phyloP scores from a whole-genome alignment of 2,329 filamentous ascomycete genomes.

The Peltaster fructicola region DNA sequence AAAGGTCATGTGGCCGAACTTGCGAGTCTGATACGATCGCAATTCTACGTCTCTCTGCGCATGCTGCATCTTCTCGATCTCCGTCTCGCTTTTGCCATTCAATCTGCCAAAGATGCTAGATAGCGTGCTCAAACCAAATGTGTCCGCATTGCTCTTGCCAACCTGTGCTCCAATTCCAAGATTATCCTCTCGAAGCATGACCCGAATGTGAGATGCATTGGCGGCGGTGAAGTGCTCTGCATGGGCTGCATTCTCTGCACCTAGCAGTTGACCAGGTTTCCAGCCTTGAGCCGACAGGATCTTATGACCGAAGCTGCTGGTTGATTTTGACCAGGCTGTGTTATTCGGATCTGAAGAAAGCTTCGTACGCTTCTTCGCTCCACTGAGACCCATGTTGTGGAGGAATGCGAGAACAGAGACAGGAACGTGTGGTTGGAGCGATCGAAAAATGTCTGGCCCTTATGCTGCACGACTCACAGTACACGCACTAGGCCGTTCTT shows the following conservation, averaged over 20 bases:
- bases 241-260: slow-evolving; percentile 58
- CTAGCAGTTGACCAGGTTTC: slow-evolving; percentile 69
- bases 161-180: slow-evolving; percentile 72
- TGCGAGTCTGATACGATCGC: slow-evolving; percentile 54
- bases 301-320: slow-evolving; percentile 69
- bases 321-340: slow-evolving; percentile 75
- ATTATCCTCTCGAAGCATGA: slow-evolving; percentile 76
- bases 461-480: too few relatives aligned
- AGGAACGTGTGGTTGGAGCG: too few relatives aligned
- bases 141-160: slow-evolving; percentile 47
- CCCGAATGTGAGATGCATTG: slow-evolving; percentile 70
- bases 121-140: slow-evolving; percentile 74
- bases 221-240: slow-evolving; percentile 60
- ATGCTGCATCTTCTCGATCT: slow-evolving; percentile 51
- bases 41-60: slow-evolving; percentile 20
- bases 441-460: too few relatives aligned
- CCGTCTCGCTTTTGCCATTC: slow-evolving; percentile 70
- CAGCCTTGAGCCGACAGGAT: slow-evolving; percentile 82
- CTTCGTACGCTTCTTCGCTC: slow-evolving; percentile 48
- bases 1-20: slow-evolving; percentile 69
- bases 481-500: too few relatives aligned
- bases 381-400: too few relatives aligned
- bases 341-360: slow-evolving; percentile 90
- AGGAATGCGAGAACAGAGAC: too few relatives aligned
- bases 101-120: slow-evolving; percentile 72